A percentile compares a stretch with the other conserved stretches of the same genome.
Conservation (phyloP, 2,329 filamentous ascomycete species). For the Xylariaceae sp. region DNA sequence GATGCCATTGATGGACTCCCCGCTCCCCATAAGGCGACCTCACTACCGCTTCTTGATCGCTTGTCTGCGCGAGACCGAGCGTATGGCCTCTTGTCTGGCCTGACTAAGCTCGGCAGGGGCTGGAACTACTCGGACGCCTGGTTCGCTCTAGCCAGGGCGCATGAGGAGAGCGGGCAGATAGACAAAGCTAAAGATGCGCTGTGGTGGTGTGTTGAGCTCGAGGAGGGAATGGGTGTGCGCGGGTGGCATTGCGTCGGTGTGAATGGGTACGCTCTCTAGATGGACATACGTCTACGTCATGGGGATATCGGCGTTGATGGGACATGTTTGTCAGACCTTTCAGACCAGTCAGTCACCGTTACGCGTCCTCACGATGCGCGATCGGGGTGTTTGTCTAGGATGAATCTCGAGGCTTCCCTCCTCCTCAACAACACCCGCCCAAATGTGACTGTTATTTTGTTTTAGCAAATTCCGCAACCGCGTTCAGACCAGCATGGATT, state of each 20-base stretch:
- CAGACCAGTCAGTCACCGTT: conserved; percentile 1
- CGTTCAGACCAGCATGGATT: conserved; percentile 1
- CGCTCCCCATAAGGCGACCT: conserved; percentile 51
- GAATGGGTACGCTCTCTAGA: conserved; percentile 59
- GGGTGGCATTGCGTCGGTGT: conserved; percentile 68
- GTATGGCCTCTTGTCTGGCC: conserved; percentile 70
- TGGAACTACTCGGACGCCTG: conserved; percentile 95
- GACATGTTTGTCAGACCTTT: conserved; percentile 1
- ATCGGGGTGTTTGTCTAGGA: not conserved
- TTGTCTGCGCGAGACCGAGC: conserved; percentile 88
- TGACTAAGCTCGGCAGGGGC: conserved; percentile 79
- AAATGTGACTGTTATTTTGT: conserved; percentile 2
- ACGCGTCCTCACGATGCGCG: not conserved
- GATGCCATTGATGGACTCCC: conserved; percentile 40
- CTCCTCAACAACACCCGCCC: not conserved
- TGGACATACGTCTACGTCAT: conserved; percentile 10
- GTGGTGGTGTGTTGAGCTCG: conserved; percentile 96
- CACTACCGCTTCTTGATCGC: conserved; percentile 68
- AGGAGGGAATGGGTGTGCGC: conserved; percentile 75
- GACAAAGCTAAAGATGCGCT: conserved; percentile 88
- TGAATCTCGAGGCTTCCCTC: not conserved
- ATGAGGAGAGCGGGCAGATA: conserved; percentile 78
- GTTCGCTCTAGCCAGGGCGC: conserved; percentile 79
- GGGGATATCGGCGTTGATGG: conserved; percentile 4
- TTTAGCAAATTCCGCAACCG: not conserved